These are phyloP conservation scores for Plectosphaerella plurivora DNA, from an alignment of 2,329 filamentous ascomycete species.

Conservation along the genomic window DNA sequence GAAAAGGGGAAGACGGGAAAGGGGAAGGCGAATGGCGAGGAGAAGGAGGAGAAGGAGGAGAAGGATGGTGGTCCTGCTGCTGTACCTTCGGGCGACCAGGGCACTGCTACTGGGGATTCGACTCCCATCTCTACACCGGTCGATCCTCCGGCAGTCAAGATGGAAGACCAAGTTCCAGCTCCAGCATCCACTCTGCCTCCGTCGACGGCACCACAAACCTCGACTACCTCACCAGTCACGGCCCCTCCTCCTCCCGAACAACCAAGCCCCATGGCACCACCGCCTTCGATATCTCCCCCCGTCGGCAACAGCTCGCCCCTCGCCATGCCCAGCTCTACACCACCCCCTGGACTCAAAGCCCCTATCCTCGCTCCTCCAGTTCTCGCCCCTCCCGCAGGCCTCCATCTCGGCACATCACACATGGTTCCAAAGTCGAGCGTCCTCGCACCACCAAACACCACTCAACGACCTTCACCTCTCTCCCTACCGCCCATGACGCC, in stretches of 20 bases:
- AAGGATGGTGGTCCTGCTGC: conserved; percentile 10
- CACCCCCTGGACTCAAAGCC: conserved; percentile 7
- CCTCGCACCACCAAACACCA: conserved; percentile 39
- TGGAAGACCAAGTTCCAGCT: conserved; percentile 3
- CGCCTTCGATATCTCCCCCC: conserved; percentile 4
- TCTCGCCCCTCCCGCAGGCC: conserved; percentile 28
- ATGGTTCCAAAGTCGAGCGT: conserved; percentile 36
- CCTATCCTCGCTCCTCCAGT: conserved; percentile 31
- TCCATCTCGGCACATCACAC: conserved; percentile 15
- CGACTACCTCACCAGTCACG: conserved; percentile 10
- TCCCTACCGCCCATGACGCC: conserved; percentile 22
- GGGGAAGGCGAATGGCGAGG: conserved; percentile 19
- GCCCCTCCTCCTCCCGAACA: conserved; percentile 19
- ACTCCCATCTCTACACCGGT: neutral
- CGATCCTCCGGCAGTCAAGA: conserved; percentile 3
- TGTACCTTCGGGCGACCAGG: neutral
- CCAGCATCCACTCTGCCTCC: conserved; percentile 5
- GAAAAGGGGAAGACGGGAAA: conserved; percentile 28
- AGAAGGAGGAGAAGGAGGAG: conserved; percentile 10
- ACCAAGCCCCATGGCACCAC: conserved; percentile 10
- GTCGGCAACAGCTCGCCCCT: conserved; percentile 1
- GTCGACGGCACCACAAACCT: conserved; percentile 9
- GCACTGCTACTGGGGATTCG: neutral
- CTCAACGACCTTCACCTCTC: conserved; percentile 29
- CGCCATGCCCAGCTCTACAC: conserved; percentile 5